These are phyloP conservation scores for Aspergillus oerlinghausenensis DNA, from an alignment of 2,329 filamentous ascomycete genomes.

Conservation along the genomic window DNA sequence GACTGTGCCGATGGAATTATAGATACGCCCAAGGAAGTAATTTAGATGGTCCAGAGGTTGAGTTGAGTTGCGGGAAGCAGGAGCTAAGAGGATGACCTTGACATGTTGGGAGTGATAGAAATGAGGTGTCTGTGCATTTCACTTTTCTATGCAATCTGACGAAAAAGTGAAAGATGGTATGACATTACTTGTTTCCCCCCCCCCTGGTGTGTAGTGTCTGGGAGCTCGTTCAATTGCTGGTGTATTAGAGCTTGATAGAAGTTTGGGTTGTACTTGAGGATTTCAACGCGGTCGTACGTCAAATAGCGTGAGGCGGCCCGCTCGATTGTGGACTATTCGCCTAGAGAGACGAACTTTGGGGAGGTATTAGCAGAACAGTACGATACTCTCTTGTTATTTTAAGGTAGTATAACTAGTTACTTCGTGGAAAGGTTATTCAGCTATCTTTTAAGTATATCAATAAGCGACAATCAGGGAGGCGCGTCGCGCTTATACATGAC, in stretches of 20 bases:
- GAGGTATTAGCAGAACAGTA: neutral
- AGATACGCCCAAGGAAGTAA: neutral
- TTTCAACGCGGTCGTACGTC: no score
- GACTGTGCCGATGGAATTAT: neutral
- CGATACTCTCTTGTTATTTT: neutral
- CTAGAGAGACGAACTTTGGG: neutral
- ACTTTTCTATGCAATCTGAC: neutral
- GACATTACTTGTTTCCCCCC: no score
- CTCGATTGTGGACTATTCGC: no score
- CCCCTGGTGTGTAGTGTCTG: neutral
- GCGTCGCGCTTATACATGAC: no score
- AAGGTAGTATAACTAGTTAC: neutral
- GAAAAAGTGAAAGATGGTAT: neutral
- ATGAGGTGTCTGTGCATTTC: neutral
- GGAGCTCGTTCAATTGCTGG: neutral
- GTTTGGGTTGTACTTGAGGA: no score
- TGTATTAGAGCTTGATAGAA: neutral
- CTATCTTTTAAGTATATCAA: neutral
- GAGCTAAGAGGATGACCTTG: neutral
- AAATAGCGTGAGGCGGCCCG: no score
- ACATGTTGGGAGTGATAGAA: neutral
- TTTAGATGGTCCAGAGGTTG: neutral
- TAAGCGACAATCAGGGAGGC: neutral
- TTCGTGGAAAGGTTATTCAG: neutral
- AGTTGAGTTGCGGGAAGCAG: neutral